A percentile compares a stretch with the other conserved stretches of the same genome.
Conservation (phyloP, 2,329 filamentous ascomycete species). For the Teratosphaeria pseudoeucalypti region DNA sequence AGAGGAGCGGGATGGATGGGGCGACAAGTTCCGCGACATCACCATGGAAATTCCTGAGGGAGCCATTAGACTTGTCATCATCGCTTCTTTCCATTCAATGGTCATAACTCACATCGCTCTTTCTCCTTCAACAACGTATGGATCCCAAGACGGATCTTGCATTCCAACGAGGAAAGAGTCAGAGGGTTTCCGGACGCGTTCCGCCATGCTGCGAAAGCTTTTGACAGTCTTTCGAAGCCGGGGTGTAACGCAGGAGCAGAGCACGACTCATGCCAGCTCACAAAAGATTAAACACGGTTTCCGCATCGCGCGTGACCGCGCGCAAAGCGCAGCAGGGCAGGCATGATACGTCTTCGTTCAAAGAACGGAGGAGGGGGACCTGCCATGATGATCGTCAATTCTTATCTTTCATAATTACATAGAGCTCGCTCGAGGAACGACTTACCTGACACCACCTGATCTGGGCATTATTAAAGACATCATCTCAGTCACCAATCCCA, state of each 20-base stretch:
- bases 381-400: background rate
- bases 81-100: background rate
- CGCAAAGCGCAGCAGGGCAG: constrained; percentile 24
- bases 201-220: background rate
- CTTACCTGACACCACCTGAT: constrained; percentile 18
- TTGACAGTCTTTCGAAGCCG: background rate
- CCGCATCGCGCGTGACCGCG: background rate
- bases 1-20: constrained; percentile 37
- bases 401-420: background rate
- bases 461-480: constrained; percentile 28
- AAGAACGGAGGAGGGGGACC: constrained; percentile 8
- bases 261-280: constrained; percentile 26
- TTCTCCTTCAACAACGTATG: constrained; percentile 5
- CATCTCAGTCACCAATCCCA: constrained; percentile 16
- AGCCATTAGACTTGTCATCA: background rate
- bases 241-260: constrained; percentile 19
- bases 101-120: constrained; percentile 13
- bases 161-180: constrained; percentile 12
- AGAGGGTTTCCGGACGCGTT: constrained; percentile 14
- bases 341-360: constrained; percentile 31
- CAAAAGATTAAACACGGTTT: constrained; percentile 25
- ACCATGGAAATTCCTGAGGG: constrained; percentile 14
- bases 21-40: constrained; percentile 22
- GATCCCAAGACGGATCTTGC: constrained; percentile 9
- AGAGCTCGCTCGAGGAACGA: background rate